These are phyloP conservation scores for Microcera coccophila DNA, from an alignment of 2,329 filamentous ascomycete species.

Conservation along the genomic window DNA sequence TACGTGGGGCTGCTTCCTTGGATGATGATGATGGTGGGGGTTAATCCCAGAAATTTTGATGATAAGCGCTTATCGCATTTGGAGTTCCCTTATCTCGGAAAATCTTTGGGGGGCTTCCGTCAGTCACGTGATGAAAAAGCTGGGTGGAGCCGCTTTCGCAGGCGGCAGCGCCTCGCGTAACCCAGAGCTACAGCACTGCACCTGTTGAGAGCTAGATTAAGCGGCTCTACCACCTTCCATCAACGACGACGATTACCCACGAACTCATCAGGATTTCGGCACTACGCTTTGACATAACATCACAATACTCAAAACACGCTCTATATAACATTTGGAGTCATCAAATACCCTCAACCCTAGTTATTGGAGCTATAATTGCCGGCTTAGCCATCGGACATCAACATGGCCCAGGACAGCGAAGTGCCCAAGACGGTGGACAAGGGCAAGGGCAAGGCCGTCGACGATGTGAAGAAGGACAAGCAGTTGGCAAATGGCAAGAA, in stretches of 20 bases:
- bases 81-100: constrained; percentile 13
- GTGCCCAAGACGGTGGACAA: constrained; percentile 81
- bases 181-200: constrained; percentile 33
- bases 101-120: constrained; percentile 10
- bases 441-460: constrained; percentile 89
- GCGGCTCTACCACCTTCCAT: constrained; percentile 38
- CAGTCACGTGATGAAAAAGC: constrained; percentile 32
- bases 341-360: constrained; percentile 12
- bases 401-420: constrained; percentile 93
- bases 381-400: constrained; percentile 36
- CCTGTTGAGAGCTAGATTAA: constrained; percentile 37
- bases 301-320: constrained; percentile 7
- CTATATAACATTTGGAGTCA: constrained; percentile 1
- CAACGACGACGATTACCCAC: constrained; percentile 25
- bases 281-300: constrained; percentile 9
- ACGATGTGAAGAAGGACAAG: constrained; percentile 68
- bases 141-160: constrained; percentile 30
- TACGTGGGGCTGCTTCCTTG: constrained; percentile 21
- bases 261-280: constrained; percentile 18
- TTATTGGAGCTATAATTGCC: constrained; percentile 24
- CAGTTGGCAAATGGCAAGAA: constrained; percentile 69
- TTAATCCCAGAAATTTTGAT: constrained; percentile 24
- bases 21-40: constrained; percentile 27
- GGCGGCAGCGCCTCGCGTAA: constrained; percentile 47
- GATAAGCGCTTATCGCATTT: constrained; percentile 34